These are phyloP conservation scores for Aspergillus ellipticus DNA, from an alignment of 495 filamentous ascomycete species.

Conservation along the genomic window DNA sequence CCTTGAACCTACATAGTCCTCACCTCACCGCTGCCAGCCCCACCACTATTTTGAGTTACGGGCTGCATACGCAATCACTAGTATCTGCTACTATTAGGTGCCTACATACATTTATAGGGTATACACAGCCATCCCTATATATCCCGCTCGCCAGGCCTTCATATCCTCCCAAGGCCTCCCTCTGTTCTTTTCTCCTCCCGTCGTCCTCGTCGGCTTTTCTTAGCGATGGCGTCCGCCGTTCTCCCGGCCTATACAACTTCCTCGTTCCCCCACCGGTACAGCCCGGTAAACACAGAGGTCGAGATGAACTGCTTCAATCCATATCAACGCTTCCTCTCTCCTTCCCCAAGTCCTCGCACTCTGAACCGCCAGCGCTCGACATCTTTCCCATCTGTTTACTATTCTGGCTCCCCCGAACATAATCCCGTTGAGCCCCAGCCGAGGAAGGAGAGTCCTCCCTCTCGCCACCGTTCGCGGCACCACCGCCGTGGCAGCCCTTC, in stretches of 20 bases:
- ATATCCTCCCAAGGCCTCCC: neutral
- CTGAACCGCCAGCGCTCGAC: conserved; percentile 25
- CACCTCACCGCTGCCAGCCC: conserved; percentile 9
- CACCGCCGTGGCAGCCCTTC: conserved; percentile 10
- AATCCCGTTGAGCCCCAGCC: conserved; percentile 29
- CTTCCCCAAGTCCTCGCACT: conserved; percentile 23
- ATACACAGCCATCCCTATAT: conserved; percentile 3
- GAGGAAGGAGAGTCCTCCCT: conserved; percentile 17
- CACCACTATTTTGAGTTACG: conserved; percentile 12
- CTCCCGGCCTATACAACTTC: neutral
- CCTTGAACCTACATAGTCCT: too few species aligned
- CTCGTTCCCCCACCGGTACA: conserved; percentile 5
- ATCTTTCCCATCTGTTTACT: conserved; percentile 30
- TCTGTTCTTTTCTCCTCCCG: neutral
- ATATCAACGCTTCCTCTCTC: conserved; percentile 34
- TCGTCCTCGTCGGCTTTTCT: neutral
- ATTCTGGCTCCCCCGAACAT: conserved; percentile 29
- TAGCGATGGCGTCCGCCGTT: conserved; percentile 6
- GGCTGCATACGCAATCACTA: conserved; percentile 13
- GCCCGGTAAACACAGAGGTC: conserved; percentile 1
- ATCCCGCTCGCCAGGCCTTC: conserved; percentile 6
- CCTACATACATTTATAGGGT: conserved; percentile 17
- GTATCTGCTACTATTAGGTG: conserved; percentile 14
- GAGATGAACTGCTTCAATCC: conserved; percentile 34
- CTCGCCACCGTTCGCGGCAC: conserved; percentile 18